phyloP scores from a whole-genome alignment of 768 basidiomycete species.

The Tephrocybe sp. region DNA sequence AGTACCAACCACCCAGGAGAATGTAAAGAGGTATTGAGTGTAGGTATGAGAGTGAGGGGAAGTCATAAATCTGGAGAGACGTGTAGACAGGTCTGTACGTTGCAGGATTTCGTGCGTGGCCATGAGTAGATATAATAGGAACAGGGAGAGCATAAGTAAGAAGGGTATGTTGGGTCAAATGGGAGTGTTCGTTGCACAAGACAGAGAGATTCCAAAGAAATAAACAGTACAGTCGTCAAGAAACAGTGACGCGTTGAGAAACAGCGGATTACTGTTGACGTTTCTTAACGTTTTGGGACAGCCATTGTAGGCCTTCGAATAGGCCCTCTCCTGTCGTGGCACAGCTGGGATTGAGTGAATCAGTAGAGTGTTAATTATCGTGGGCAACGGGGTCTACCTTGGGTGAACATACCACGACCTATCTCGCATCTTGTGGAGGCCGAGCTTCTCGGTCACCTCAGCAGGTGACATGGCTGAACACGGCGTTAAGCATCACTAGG shows the following conservation, averaged over 20 bases:
- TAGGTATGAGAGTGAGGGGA: constrained; percentile 23
- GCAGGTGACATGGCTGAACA: constrained; percentile 94
- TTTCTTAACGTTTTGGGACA: constrained; percentile 96
- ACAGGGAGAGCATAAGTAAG: constrained; percentile 26
- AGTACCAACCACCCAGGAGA: constrained; percentile 24
- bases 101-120: constrained; percentile 37
- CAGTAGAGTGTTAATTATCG: constrained; percentile 4
- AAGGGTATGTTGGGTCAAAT: constrained; percentile 31
- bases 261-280: constrained; percentile 62
- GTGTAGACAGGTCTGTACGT: constrained; percentile 34
- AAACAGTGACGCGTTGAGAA: constrained; percentile 11
- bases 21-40: constrained; percentile 21
- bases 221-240: constrained; percentile 22
- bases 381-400: constrained; percentile 54
- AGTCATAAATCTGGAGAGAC: constrained; percentile 32
- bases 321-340: constrained; percentile 96
- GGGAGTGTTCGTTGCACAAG: constrained; percentile 22
- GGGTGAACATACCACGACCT: constrained; percentile 99
- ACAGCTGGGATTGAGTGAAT: constrained; percentile 53
- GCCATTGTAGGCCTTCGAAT: constrained; percentile 96
- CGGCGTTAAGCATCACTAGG: not conserved
- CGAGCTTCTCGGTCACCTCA: constrained; percentile 96
- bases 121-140: constrained; percentile 36
- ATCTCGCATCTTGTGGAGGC: constrained; percentile 94
- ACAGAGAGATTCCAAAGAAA: constrained; percentile 16